These are phyloP conservation scores for Candida sp. DNA, from an alignment of 1,139 yeast genomes.

Conservation along the genomic window DNA sequence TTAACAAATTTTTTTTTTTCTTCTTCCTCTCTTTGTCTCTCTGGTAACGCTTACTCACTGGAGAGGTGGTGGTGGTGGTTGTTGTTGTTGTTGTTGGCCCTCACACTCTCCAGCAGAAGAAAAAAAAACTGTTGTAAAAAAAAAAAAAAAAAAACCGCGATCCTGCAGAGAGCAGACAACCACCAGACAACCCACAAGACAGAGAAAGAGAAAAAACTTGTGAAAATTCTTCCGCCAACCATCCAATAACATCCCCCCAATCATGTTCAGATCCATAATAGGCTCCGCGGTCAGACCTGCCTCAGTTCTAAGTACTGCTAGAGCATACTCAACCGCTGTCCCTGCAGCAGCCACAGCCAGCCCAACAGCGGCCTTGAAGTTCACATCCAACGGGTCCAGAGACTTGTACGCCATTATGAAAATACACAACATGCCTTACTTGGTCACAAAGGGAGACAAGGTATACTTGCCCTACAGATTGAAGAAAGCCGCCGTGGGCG, in stretches of 20 bases:
- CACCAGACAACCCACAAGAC: neutral
- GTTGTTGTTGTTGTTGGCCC: neutral
- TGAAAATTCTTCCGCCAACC: neutral
- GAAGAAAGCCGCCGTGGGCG: conserved; percentile 82
- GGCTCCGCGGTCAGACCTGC: neutral
- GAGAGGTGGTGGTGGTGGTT: no score
- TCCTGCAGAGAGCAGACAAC: neutral
- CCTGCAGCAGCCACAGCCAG: conserved; percentile 7
- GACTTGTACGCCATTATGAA: conserved; percentile 81
- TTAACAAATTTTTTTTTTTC: neutral
- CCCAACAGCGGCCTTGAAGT: conserved; percentile 54
- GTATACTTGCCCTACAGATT: conserved; percentile 78
- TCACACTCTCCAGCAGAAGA: no score
- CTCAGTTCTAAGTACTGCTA: neutral
- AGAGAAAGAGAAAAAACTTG: neutral
- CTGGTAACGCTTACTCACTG: neutral
- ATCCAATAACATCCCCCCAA: neutral
- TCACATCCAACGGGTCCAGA: conserved; percentile 53
- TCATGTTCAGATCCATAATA: neutral
- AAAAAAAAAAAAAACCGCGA: neutral
- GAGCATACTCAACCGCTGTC: conserved; percentile 3
- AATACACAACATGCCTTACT: conserved; percentile 83
- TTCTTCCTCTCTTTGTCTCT: neutral
- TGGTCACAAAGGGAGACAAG: conserved; percentile 91
- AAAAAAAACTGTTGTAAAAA: no score